Evolutionary conservation across 2,329 filamentous ascomycete genomes (phyloP), one percentile per base, ranked within the genome.

Genomic region (Aurifilum marmelostoma): DNA sequence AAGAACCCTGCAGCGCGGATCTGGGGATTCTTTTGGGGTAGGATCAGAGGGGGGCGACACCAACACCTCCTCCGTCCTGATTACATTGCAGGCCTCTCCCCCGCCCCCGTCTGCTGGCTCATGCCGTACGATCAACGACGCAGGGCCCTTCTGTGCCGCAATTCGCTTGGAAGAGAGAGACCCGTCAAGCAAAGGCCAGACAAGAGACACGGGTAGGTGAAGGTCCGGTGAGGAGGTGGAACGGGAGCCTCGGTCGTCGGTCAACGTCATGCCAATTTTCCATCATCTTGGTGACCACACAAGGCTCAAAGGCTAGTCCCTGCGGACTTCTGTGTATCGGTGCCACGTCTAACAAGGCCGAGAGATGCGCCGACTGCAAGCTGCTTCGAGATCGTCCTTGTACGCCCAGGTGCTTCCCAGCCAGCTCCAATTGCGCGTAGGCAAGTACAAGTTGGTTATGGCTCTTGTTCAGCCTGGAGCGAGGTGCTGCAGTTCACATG

Each of bases 341-440:
- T 62, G 59, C 59, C 24, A 62, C 37, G 34, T 62, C 6, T 43
- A n/a, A 37, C 59, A 62, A 24, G 37, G 59, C 59, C 59, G 59
- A 62, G 37, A 62, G 34, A 62, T 39, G 59, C 59, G 37, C 59
- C 59, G 59, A 39, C 59, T 18, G n/a, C 56, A n/a, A 61, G 59
- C 56, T 60, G 29, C 2, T 16, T 34, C 18, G 52, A 39, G 34
- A 61, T 27, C 34, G n/a, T 41, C 58, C 18, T 21, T 60, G 34
- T 16, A 3, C 12, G 21, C 12, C 37, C 29, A 27, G 59, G 58
- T 41, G 32, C 16, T 24, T 61, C 59, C 37, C 37, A 41, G 37
- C 34, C 8, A n/a, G n/a, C 24, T 41, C n/a, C 37, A 37, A n/a
- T n/a, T n/a, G 34, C 12, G 12, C n/a, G 43, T n/a, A 11, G 8